Conservation (phyloP, 148 eudicot species). For the Cornus controversa region DNA sequence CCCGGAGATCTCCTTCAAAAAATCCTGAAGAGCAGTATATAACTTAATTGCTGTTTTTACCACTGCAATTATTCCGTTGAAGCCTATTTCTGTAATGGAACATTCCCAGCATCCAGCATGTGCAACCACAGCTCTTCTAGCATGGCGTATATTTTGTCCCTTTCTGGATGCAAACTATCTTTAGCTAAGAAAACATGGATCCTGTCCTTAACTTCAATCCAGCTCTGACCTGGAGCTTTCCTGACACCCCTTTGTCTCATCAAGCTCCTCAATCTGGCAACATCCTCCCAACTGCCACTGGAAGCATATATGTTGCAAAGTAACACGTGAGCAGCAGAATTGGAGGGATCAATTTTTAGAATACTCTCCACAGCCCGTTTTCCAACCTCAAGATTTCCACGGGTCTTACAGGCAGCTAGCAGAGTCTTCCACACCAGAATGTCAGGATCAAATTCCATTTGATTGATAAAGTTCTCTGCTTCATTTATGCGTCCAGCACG, state of each 20-base stretch:
- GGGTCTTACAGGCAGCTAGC: constrained; percentile 39
- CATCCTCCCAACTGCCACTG: constrained; percentile 31
- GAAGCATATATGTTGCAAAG: constrained; percentile 39
- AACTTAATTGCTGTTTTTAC: background rate
- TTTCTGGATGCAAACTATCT: constrained; percentile 33
- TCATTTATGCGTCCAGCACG: constrained; percentile 40
- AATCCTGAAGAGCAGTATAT: background rate
- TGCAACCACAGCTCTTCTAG: constrained; percentile 31
- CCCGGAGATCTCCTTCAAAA: background rate
- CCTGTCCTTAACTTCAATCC: constrained; percentile 40
- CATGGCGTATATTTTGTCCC: constrained; percentile 23
- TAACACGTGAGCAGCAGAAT: constrained; percentile 39
- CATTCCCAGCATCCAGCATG: constrained; percentile 26
- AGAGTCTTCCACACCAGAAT: constrained; percentile 46
- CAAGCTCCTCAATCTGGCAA: constrained; percentile 32
- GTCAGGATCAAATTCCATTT: constrained; percentile 36
- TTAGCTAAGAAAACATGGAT: constrained; percentile 35
- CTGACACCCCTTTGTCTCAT: constrained; percentile 42
- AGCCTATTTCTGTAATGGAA: constrained; percentile 16
- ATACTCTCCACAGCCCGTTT: constrained; percentile 41
- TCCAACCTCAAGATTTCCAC: constrained; percentile 29
- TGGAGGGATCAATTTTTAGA: constrained; percentile 38
- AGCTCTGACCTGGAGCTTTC: constrained; percentile 42
- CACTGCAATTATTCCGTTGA: background rate
- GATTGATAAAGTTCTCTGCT: constrained; percentile 38